A percentile compares a stretch with the other conserved stretches of the same genome.
Evolutionary conservation across 2,329 filamentous ascomycete genomes (phyloP).

Genomic region (Amesomyces nigricolor): DNA sequence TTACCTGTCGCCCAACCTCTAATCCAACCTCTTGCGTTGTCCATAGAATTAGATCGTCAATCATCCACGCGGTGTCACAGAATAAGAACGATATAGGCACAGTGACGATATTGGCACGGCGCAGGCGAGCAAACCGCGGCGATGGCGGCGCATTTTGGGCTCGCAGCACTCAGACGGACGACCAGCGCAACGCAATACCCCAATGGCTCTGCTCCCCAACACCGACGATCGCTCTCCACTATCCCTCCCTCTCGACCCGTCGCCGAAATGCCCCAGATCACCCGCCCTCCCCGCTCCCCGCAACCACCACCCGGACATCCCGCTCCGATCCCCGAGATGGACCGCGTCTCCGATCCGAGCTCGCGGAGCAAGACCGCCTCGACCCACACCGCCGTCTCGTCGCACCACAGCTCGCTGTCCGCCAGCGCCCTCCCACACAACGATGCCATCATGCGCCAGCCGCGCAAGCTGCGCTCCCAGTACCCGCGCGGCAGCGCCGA

Average conservation of each 20-base stretch:
- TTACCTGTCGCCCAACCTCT: not conserved
- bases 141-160: conserved; percentile 37
- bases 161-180: conserved; percentile 41
- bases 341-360: conserved; percentile 54
- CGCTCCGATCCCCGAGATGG: conserved; percentile 39
- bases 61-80: not conserved
- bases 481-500: conserved; percentile 69
- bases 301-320: conserved; percentile 34
- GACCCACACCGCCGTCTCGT: conserved; percentile 47
- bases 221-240: conserved; percentile 57
- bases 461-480: conserved; percentile 61
- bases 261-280: conserved; percentile 50
- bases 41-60: too few relatives aligned
- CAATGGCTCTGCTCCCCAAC: conserved; percentile 29
- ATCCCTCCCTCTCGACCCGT: conserved; percentile 53
- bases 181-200: conserved; percentile 31
- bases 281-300: conserved; percentile 51
- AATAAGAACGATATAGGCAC: not conserved
- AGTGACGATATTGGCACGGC: not conserved
- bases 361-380: conserved; percentile 56
- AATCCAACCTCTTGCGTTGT: not conserved
- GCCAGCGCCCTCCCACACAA: conserved; percentile 39
- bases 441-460: conserved; percentile 46
- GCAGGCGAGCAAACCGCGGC: conserved; percentile 20
- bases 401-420: conserved; percentile 57